Evolutionary conservation across 2,329 filamentous ascomycete genomes (phyloP), one percentile per base, ranked within the genome.

Genomic region (Alternaria dauci): DNA sequence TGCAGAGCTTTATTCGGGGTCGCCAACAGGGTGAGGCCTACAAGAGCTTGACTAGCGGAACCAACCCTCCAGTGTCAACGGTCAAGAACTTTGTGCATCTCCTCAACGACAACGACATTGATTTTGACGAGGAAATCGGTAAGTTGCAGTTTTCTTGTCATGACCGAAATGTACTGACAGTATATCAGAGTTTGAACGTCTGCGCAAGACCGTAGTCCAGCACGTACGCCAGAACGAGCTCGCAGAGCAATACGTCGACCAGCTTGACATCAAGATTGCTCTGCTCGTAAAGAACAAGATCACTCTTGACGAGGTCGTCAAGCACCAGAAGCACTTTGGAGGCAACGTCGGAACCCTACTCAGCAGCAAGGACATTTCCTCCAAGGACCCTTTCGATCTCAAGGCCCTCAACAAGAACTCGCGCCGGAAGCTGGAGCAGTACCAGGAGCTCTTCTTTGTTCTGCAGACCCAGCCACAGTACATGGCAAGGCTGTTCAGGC

Each of bases 261-360:
- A 99, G 76, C 87, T 99, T 36, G 96, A 99, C 75, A 97, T 99
- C 84, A 99, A 99, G 82, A 99, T 99, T 77, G 95, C 95, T 1
- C 86, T 99, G 3, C 85, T 99, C 18, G 95, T 99, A 72, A 98
- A 98, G 85, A 99, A 99, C 86, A 99, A 99, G 80, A 99, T 99
- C 73, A 98, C 95, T 0, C 85, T 99, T 4, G 95, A 99, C 74
- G 96, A 99, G 80, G 95, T 99, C 28, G 92, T 99, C 56, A 93
- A 93, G 71, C 95, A 98, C 76, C 95, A 99, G 75, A 94, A 91
- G 82, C 96, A 97, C 77, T 97, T 95, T 72, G 95, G 95, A 57
- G 94, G 94, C 2, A 91, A 95, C 72, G 89, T 94, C 23, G 91
- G 93, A 65, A 91, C 88, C 61, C 86, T 98, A 30, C 84, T 99